phyloP scores from a whole-genome alignment of 257 asterid genomes.

The Plantago ovata region DNA sequence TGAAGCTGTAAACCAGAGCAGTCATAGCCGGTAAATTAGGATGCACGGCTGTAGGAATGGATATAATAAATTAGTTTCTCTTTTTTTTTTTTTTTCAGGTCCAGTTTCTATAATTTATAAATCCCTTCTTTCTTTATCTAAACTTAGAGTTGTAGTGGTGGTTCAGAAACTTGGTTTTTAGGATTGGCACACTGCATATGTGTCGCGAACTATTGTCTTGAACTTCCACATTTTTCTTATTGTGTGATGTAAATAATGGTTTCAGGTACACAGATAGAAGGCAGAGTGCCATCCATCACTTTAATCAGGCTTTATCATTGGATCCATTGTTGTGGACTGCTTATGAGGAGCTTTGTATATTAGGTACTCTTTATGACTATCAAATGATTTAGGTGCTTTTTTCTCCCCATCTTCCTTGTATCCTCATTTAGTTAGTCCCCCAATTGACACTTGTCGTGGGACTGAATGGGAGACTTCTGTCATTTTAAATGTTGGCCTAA shows the following conservation, averaged over 20 bases:
- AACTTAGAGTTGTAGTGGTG: neutral
- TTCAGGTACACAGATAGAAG: slow-evolving; percentile 92
- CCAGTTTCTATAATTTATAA: neutral
- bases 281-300: slow-evolving; percentile 79
- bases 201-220: neutral
- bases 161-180: neutral
- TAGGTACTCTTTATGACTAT: slow-evolving; percentile 45
- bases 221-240: slow-evolving; percentile 15
- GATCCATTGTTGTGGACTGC: slow-evolving; percentile 98
- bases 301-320: slow-evolving; percentile 83
- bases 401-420: neutral
- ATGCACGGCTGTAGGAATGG: slow-evolving; percentile 2
- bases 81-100: slow-evolving; percentile 2
- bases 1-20: neutral
- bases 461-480: neutral
- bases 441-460: neutral
- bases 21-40: neutral
- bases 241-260: slow-evolving; percentile 18
- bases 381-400: slow-evolving; percentile 3
- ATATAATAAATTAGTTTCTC: neutral
- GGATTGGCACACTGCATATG: neutral
- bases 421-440: neutral
- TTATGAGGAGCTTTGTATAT: slow-evolving; percentile 86
- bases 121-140: neutral
- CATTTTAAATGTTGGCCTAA: neutral